phyloP scores from a whole-genome alignment of 148 eudicot species.

The Pharnaceum exiguum region DNA sequence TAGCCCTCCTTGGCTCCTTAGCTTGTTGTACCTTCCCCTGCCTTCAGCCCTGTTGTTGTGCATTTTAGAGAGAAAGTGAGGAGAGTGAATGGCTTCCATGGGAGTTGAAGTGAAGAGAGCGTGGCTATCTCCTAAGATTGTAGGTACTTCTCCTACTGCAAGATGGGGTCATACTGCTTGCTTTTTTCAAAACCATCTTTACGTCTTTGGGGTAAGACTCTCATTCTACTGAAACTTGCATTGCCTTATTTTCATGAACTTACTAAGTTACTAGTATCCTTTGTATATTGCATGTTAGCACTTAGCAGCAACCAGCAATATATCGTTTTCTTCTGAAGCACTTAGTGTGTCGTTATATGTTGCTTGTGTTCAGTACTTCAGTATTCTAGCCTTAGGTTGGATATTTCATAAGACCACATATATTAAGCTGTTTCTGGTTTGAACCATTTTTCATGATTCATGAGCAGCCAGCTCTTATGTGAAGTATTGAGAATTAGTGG shows the following conservation, averaged over 20 bases:
- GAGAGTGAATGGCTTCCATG: slow-evolving; percentile 44
- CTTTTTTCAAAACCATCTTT: slow-evolving; percentile 59
- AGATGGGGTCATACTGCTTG: slow-evolving; percentile 98
- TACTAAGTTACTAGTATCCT: not conserved
- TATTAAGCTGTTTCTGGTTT: too few species aligned
- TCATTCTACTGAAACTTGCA: not conserved
- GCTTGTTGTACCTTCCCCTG: not conserved
- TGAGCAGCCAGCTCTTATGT: too few species aligned
- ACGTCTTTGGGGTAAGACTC: slow-evolving; percentile 76
- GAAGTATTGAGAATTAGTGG: too few species aligned
- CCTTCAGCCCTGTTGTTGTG: not conserved
- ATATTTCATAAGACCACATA: too few species aligned
- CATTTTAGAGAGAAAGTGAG: slow-evolving; percentile 11
- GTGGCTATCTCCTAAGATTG: slow-evolving; percentile 78
- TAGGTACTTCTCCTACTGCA: slow-evolving; percentile 68
- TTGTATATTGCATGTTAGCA: too few species aligned
- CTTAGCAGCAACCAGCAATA: too few species aligned
- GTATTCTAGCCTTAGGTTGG: too few species aligned
- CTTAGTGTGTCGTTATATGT: too few species aligned
- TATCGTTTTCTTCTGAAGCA: too few species aligned
- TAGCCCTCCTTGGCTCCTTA: not conserved
- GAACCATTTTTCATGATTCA: too few species aligned
- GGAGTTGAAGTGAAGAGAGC: slow-evolving; percentile 35
- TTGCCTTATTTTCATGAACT: not conserved
- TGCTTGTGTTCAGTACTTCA: too few species aligned